Base-by-base conservation (phyloP, 441 rosid species). In the Metrosideros polymorpha region DNA sequence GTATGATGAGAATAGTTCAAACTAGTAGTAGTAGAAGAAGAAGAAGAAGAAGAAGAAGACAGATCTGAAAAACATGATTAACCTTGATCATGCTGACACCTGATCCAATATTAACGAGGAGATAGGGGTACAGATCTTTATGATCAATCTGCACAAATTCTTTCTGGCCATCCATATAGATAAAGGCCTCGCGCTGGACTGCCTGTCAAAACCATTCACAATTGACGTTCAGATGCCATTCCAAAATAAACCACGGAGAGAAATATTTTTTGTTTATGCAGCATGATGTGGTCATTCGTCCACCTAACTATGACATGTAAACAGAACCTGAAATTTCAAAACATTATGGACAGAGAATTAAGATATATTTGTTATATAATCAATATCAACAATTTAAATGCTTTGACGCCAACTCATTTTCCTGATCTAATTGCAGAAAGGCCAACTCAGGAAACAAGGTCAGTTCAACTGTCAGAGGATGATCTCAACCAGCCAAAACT, bases 21-120 rank as follows among this genome's bases (percentile, higher is more conserved):
- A 22, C 49, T 32, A 51, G 82, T 0, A 3, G 27, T 3, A 19
- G 85, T 5, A n/a, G n/a, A 56, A 25, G n/a, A 85, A 57, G 86
- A 49, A 4, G 66, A 85, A 82, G 86, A 43, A 47, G 57, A 35
- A 66, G 47, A 66, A 35, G 45, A 66, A 35, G 79, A 66, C 9
- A 71, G 45, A 9, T 71, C 22, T 0, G 1, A 10, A 71, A 71
- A 71, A 35, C 79, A 39, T 22, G 79, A 71, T 77, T 59, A 89
- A 96, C 99, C 99, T 98, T 98, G 91, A 98, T 96, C 91, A 98
- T 94, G 90, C 99, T 97, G 89, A 98, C 99, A 89, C 99, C 99
- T 87, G 99, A 98, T 90, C 99, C 99, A 89, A 98, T 90, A 88
- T 98, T 98, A 43, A 97, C 99, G 57, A 98, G 99, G 90, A 98